phyloP scores from a whole-genome alignment of 2,329 filamentous ascomycete species.

The Annulohypoxylon truncatum region DNA sequence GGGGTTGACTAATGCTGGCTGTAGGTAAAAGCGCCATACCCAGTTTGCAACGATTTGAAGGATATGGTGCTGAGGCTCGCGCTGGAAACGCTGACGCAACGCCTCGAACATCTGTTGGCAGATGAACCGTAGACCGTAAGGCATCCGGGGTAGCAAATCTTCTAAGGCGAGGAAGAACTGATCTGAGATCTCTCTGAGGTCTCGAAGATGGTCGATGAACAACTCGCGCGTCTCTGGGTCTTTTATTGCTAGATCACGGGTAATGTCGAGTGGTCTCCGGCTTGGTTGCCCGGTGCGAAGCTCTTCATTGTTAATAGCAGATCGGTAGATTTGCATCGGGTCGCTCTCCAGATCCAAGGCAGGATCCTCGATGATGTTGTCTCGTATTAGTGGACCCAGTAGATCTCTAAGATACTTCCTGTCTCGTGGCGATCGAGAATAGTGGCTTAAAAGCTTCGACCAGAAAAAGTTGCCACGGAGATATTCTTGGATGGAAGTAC shows the following conservation, averaged over 20 bases:
- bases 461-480: slow-evolving; percentile 93
- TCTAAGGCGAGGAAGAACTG: slow-evolving; percentile 87
- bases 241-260: slow-evolving; percentile 92
- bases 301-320: slow-evolving; percentile 96
- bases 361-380: slow-evolving; percentile 93
- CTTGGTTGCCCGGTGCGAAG: slow-evolving; percentile 89
- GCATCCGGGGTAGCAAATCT: slow-evolving; percentile 86
- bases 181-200: slow-evolving; percentile 93
- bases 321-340: slow-evolving; percentile 95
- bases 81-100: slow-evolving; percentile 80
- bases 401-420: slow-evolving; percentile 92
- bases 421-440: slow-evolving; percentile 90
- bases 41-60: slow-evolving; percentile 89
- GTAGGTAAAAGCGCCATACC: slow-evolving; percentile 94
- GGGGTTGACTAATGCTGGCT: slow-evolving; percentile 87
- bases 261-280: slow-evolving; percentile 82
- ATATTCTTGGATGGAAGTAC: slow-evolving; percentile 82
- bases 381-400: slow-evolving; percentile 84
- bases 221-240: slow-evolving; percentile 91
- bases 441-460: slow-evolving; percentile 85
- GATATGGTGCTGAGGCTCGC: slow-evolving; percentile 80
- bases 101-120: slow-evolving; percentile 86
- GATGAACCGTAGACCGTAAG: slow-evolving; percentile 90
- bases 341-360: slow-evolving; percentile 95
- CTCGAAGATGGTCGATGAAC: slow-evolving; percentile 94